Base-by-base conservation (phyloP, 2,329 filamentous ascomycete genomes). In the Fusarium scirpi region DNA sequence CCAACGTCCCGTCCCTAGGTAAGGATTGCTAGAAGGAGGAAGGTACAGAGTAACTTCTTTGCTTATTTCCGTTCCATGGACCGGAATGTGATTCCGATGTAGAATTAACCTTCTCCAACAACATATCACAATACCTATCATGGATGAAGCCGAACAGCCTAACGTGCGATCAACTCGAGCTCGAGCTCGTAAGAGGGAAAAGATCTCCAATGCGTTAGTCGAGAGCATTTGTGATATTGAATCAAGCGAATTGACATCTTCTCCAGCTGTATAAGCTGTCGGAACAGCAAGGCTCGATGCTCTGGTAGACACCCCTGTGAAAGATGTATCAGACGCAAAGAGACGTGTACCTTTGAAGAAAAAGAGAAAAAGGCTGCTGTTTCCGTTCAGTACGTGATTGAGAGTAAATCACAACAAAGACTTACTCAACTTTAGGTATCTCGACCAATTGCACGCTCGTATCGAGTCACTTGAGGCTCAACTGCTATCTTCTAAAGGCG, bases 271-370 rank as follows among this genome's bases (percentile, higher is more conserved):
- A 61, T 69, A 18, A 52, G 58, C 24, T 72, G 69, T n/a, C 70
- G 69, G 12, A 72, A 58, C 25, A 65, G 70, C 45, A 72, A 72
- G 52, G 55, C 58, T 44, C 59, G 70, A 15, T 72, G 70, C 40
- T 72, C 70, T 5, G 70, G 69, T 4, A 65, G 53, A 12, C 43
- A 63, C 40, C 63, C 70, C 3, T 72, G 70, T 38, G 69, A 72
- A 22, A 58, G 55, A 57, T 72, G 70, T 13, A 57, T 65, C 18
- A 56, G 46, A n/a, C 57, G 70, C 8, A 68, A 68, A 13, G 70
- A 70, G 38, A 43, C 48, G 0, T 72, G 70, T 22, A 20, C 62
- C 27, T 72, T 62, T 45, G 69, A 72, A 40, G 70, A 72, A 16
- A 72, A 67, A n/a, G 69, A 72, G 52, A 67, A 55, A 54, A 72